Percentiles rank a stretch among this genome's conserved stretches.
phyloP scores from a whole-genome alignment of 306 rosid genomes.

The Prunus mongolica region DNA sequence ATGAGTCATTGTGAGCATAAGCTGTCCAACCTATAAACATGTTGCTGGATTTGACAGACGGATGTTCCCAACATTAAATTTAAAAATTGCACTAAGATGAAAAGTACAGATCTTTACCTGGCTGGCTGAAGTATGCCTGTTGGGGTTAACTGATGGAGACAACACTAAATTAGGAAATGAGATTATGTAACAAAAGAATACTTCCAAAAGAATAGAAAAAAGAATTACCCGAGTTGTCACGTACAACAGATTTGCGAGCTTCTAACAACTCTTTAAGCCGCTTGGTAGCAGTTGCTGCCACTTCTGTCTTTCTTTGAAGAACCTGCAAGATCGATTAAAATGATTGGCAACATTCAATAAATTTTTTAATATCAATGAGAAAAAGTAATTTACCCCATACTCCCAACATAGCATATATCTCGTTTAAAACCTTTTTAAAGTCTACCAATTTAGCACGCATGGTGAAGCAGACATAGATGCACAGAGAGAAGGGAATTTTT shows the following conservation, averaged over 20 bases:
- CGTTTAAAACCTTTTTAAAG: neutral
- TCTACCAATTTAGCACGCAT: too few species aligned
- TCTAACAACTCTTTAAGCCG: slow-evolving; percentile 71
- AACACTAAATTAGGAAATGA: slow-evolving; percentile 31
- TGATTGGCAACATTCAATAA: slow-evolving; percentile 2
- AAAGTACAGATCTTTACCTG: slow-evolving; percentile 48
- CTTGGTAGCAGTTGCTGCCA: slow-evolving; percentile 71
- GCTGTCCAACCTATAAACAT: neutral
- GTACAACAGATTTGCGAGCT: slow-evolving; percentile 57
- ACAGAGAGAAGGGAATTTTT: neutral
- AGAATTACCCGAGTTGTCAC: slow-evolving; percentile 56
- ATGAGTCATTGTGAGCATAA: too few species aligned
- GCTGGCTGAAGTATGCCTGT: slow-evolving; percentile 48
- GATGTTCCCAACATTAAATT: neutral
- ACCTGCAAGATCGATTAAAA: slow-evolving; percentile 44
- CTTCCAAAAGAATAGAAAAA: neutral
- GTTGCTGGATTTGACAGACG: neutral
- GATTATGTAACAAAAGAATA: neutral
- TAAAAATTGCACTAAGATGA: slow-evolving; percentile 6
- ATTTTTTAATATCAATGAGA: neutral
- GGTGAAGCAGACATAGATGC: neutral
- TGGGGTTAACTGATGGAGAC: slow-evolving; percentile 49
- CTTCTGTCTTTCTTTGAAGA: slow-evolving; percentile 87
- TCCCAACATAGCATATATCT: neutral
- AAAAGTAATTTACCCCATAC: neutral